These are phyloP conservation scores for Diaporthe citriasiana DNA, from an alignment of 2,329 filamentous ascomycete species.

Conservation along the genomic window DNA sequence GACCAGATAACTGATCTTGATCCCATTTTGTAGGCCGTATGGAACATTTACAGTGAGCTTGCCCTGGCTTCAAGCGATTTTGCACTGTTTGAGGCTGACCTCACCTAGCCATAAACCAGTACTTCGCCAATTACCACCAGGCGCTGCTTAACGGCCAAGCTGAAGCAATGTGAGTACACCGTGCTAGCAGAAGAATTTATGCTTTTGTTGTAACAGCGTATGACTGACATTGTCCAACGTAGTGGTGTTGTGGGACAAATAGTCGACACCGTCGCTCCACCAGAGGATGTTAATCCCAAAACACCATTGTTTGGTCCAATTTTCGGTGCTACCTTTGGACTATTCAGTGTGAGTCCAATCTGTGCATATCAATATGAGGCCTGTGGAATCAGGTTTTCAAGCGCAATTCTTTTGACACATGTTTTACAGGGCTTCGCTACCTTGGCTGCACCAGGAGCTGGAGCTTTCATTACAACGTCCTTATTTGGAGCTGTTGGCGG, in stretches of 20 bases:
- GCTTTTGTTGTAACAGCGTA: too few species aligned
- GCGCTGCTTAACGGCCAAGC: slow-evolving; percentile 26
- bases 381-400: rapidly evolving
- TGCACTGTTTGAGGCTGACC: not conserved
- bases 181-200: not conserved
- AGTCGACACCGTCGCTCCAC: not conserved
- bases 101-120: not conserved
- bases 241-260: slow-evolving; percentile 26
- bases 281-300: not conserved
- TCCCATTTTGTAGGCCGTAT: not conserved
- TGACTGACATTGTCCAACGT: not conserved
- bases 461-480: not conserved
- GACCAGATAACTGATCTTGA: not conserved
- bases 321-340: slow-evolving; percentile 8
- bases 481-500: not conserved
- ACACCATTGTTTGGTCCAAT: slow-evolving; percentile 27
- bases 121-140: slow-evolving; percentile 26
- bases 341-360: slow-evolving; percentile 2
- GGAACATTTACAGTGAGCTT: slow-evolving; percentile 26
- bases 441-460: slow-evolving; percentile 5
- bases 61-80: not conserved
- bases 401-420: not conserved
- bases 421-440: slow-evolving; percentile 1
- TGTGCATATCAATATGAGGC: not conserved
- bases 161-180: slow-evolving; percentile 14